A percentile compares a stretch with the other conserved stretches of the same genome.
These are phyloP conservation scores for Picochlorum sp. DNA, from an alignment of 139 green algal genomes.

Conservation along the genomic window DNA sequence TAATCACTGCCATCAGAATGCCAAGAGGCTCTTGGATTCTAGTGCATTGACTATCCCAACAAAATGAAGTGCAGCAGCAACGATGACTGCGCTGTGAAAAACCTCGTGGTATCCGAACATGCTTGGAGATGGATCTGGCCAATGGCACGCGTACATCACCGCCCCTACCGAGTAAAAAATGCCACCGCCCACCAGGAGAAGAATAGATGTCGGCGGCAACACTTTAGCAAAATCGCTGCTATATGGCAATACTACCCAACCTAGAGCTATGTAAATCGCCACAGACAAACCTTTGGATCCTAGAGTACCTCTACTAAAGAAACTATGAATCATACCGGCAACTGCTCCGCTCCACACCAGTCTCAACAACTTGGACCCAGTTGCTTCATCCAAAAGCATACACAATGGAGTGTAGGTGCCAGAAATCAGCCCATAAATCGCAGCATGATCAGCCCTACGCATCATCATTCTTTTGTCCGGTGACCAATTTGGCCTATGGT, in stretches of 20 bases:
- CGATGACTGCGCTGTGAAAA: slow-evolving; percentile 25
- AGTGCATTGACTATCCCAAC: no score
- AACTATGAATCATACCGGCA: slow-evolving; percentile 14
- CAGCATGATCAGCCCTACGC: slow-evolving; percentile 25
- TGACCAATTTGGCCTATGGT: slow-evolving; percentile 28
- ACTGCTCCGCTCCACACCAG: slow-evolving; percentile 19
- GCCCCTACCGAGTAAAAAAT: slow-evolving; percentile 23
- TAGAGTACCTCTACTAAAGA: slow-evolving; percentile 16
- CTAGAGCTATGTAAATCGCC: slow-evolving; percentile 17
- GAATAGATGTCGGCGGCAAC: not conserved
- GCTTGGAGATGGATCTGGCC: slow-evolving; percentile 20
- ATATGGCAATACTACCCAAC: slow-evolving; percentile 11
- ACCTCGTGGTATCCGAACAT: slow-evolving; percentile 43
- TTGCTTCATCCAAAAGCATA: slow-evolving; percentile 3
- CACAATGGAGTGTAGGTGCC: slow-evolving; percentile 38
- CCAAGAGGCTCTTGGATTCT: no score
- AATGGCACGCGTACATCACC: slow-evolving; percentile 14
- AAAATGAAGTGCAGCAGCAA: slow-evolving; percentile 14
- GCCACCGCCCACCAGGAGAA: slow-evolving; percentile 12
- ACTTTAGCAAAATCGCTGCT: not conserved
- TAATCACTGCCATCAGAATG: not conserved
- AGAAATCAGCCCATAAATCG: slow-evolving; percentile 34
- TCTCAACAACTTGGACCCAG: not conserved
- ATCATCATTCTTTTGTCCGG: slow-evolving; percentile 8
- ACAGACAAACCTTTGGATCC: slow-evolving; percentile 10